phyloP scores from a whole-genome alignment of 768 basidiomycete species.

The Rhodotorula sphaerocarpa region DNA sequence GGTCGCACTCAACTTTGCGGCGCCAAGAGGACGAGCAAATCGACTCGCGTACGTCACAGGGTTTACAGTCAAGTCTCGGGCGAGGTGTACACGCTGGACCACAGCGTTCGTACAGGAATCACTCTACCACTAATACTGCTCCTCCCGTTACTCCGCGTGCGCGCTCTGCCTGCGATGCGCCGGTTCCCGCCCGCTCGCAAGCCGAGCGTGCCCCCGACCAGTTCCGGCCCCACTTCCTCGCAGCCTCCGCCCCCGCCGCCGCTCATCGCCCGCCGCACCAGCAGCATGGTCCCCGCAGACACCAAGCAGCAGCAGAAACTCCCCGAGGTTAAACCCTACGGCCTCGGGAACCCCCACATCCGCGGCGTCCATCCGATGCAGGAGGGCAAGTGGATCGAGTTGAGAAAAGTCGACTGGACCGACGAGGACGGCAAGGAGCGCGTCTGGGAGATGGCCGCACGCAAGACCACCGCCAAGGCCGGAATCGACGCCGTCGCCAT shows the following conservation, averaged over 20 bases:
- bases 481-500: slow-evolving; percentile 85
- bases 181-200: too few species aligned
- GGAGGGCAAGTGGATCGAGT: slow-evolving; percentile 56
- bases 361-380: slow-evolving; percentile 9
- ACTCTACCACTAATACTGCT: too few species aligned
- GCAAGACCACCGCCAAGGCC: slow-evolving; percentile 65
- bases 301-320: too few species aligned
- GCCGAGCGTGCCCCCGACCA: too few species aligned
- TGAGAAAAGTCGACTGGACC: slow-evolving; percentile 70
- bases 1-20: too few species aligned
- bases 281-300: slow-evolving; percentile 9
- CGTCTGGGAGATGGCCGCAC: slow-evolving; percentile 80
- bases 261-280: neutral
- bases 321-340: slow-evolving; percentile 12
- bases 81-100: too few species aligned
- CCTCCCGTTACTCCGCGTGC: too few species aligned
- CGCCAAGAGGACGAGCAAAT: too few species aligned
- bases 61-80: too few species aligned
- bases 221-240: neutral
- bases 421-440: slow-evolving; percentile 73
- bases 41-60: too few species aligned
- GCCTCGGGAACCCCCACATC: slow-evolving; percentile 4
- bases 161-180: too few species aligned
- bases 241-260: neutral
- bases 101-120: too few species aligned